These are phyloP conservation scores for Lophiostoma macrostomum DNA, from an alignment of 495 filamentous ascomycete species.

Conservation along the genomic window DNA sequence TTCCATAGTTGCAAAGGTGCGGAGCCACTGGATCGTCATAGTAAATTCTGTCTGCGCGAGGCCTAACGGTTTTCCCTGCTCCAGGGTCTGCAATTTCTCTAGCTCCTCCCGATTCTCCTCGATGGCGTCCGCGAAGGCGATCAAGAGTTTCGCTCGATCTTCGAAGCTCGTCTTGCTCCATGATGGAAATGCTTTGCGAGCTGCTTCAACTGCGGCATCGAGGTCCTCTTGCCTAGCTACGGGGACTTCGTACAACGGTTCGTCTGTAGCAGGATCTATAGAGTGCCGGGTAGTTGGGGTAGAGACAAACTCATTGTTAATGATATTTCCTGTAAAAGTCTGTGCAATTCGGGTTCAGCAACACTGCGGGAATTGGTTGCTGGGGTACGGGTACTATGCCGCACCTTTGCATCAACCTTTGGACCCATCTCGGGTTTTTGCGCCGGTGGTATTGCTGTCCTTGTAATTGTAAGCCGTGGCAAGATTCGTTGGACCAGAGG, in stretches of 20 bases:
- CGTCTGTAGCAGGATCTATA: slow-evolving; percentile 18
- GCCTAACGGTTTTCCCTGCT: slow-evolving; percentile 19
- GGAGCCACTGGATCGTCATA: slow-evolving; percentile 16
- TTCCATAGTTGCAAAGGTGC: slow-evolving; percentile 12
- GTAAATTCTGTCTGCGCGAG: slow-evolving; percentile 11
- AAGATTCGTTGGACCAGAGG: too few species aligned
- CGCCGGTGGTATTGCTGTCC: too few species aligned
- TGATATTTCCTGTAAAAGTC: slow-evolving; percentile 24
- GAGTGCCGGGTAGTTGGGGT: slow-evolving; percentile 13
- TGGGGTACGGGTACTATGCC: too few species aligned
- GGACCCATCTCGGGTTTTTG: too few species aligned
- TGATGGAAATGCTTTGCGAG: slow-evolving; percentile 3
- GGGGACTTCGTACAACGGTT: slow-evolving; percentile 21
- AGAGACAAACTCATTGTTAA: slow-evolving; percentile 17
- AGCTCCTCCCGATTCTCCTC: slow-evolving; percentile 6
- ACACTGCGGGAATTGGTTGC: too few species aligned
- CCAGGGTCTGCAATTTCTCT: slow-evolving; percentile 3
- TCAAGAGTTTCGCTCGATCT: slow-evolving; percentile 7
- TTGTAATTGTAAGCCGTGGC: too few species aligned
- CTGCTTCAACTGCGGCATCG: slow-evolving; percentile 11
- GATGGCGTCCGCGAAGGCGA: slow-evolving; percentile 16
- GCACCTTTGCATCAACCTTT: too few species aligned
- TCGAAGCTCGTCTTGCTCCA: slow-evolving; percentile 12
- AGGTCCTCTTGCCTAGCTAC: slow-evolving; percentile 16
- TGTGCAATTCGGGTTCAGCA: too few species aligned